Base-by-base conservation (phyloP, 345 rosid genomes). In the Eucalyptus albens region DNA sequence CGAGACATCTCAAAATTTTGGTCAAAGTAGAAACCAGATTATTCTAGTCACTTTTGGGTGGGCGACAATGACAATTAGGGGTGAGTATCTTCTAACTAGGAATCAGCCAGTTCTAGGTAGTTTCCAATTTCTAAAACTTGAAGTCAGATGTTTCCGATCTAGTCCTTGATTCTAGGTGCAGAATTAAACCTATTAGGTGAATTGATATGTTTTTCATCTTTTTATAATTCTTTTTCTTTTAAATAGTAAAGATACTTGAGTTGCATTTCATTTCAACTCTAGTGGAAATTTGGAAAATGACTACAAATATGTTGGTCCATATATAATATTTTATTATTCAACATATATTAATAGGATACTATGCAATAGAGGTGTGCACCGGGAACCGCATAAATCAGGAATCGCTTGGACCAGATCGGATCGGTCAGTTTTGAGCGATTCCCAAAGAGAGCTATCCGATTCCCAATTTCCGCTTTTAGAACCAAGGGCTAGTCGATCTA, bases 391-490 rank as follows among this genome's bases (percentile, higher is more conserved):
- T 50, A 6, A 50, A 15, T 0, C 1, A 3, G 1, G 53, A 50
- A 15, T 7, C 19, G 0, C 53, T 0, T 1, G 19, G 8, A 6
- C 1, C 1, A 1, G 0, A 50, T 7, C 0, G 0, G 19, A 50
- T 3, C 0, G 7, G 3, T 3, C 0, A 7, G 7, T 50, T 50
- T 50, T 50, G 53, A 7, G 8, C 0, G 7, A 6, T 50, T 50
- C 53, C 21, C 1, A 50, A 50, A 50, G 3, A 50, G 21, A 3
- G 8, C 4, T 0, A 3, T 50, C 3, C 3, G 3, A 7, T 6
- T 50, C 53, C 1, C 3, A 0, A 50, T 50, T 14, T 6, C 6
- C 0, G 3, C 51, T 50, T 50, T 50, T 50, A 6, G 51, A 50
- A 14, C 1, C 3, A 4, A 0, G 51, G 51, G 51, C 6, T 50